Conservation (phyloP, 805 yeast species). For the Nakazawaea ishiwadae region DNA sequence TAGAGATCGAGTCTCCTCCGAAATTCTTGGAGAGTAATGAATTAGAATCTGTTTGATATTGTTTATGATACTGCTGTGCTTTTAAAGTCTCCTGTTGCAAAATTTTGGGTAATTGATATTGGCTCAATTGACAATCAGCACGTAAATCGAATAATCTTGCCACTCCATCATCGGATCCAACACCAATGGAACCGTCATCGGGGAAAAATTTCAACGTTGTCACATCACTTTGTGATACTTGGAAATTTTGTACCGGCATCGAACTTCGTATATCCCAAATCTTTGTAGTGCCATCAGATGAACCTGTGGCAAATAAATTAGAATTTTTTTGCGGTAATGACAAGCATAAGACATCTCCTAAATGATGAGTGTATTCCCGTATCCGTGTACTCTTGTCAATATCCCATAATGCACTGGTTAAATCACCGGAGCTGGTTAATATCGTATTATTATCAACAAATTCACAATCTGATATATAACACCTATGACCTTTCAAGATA, state of each 20-base stretch:
- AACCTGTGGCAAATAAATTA: slow-evolving; percentile 50
- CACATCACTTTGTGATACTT: slow-evolving; percentile 57
- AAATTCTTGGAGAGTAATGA: neutral
- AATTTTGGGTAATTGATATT: slow-evolving; percentile 30
- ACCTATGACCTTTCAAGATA: slow-evolving; percentile 72
- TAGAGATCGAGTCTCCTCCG: slow-evolving; percentile 3
- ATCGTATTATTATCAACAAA: slow-evolving; percentile 55
- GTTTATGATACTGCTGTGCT: slow-evolving; percentile 13
- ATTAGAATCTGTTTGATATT: neutral
- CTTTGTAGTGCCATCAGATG: slow-evolving; percentile 65
- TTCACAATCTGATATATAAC: slow-evolving; percentile 72
- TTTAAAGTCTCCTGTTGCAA: slow-evolving; percentile 11
- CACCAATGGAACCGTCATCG: slow-evolving; percentile 62
- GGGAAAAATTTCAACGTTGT: slow-evolving; percentile 61
- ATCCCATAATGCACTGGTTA: slow-evolving; percentile 80
- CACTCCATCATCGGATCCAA: slow-evolving; percentile 78
- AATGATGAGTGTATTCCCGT: slow-evolving; percentile 57
- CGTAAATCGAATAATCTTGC: slow-evolving; percentile 71
- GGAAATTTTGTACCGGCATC: slow-evolving; percentile 34
- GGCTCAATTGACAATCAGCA: slow-evolving; percentile 63
- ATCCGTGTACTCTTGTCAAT: slow-evolving; percentile 50
- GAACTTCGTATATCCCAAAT: slow-evolving; percentile 62
- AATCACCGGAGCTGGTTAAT: slow-evolving; percentile 77
- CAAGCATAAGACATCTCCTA: slow-evolving; percentile 65
- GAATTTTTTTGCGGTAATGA: slow-evolving; percentile 22